A percentile compares a stretch with the other conserved stretches of the same genome.
These are phyloP conservation scores for Candida insectorum DNA, from an alignment of 805 yeast genomes.

Conservation along the genomic window DNA sequence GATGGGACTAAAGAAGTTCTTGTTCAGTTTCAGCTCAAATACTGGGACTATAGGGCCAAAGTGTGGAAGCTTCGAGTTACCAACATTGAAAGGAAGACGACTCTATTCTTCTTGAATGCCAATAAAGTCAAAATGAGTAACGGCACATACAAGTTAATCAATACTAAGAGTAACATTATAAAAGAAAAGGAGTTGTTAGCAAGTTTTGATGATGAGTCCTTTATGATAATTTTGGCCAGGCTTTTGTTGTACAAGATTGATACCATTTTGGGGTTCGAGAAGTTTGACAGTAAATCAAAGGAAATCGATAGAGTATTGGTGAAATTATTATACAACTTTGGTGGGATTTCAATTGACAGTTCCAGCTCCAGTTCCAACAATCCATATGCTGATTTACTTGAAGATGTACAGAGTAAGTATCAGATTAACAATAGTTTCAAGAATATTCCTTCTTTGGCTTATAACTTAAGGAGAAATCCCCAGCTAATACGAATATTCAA, in stretches of 20 bases:
- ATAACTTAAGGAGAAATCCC: constrained; percentile 32
- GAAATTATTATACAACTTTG: constrained; percentile 24
- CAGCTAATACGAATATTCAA: constrained; percentile 37
- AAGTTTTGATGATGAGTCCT: constrained; percentile 31
- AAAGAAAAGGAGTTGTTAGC: constrained; percentile 23
- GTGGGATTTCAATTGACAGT: constrained; percentile 17
- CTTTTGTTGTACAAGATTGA: constrained; percentile 33
- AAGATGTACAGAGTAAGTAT: constrained; percentile 12
- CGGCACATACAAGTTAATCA: constrained; percentile 13
- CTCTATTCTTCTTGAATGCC: constrained; percentile 16
- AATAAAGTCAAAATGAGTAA: constrained; percentile 15
- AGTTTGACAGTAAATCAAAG: constrained; percentile 23
- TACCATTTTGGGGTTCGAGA: constrained; percentile 29
- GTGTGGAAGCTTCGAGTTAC: constrained; percentile 27
- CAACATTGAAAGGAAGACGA: constrained; percentile 27
- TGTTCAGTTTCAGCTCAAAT: constrained; percentile 32
- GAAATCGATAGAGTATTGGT: constrained; percentile 25
- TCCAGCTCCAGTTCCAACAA: constrained; percentile 11
- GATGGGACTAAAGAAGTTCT: constrained; percentile 20
- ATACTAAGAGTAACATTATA: constrained; percentile 18
- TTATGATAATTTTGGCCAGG: constrained; percentile 28
- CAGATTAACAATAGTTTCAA: constrained; percentile 24
- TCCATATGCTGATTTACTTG: constrained; percentile 18
- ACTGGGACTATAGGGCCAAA: constrained; percentile 18
- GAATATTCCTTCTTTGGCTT: constrained; percentile 27